Base-by-base conservation (phyloP, 306 rosid species). In the Cicer judaicum region DNA sequence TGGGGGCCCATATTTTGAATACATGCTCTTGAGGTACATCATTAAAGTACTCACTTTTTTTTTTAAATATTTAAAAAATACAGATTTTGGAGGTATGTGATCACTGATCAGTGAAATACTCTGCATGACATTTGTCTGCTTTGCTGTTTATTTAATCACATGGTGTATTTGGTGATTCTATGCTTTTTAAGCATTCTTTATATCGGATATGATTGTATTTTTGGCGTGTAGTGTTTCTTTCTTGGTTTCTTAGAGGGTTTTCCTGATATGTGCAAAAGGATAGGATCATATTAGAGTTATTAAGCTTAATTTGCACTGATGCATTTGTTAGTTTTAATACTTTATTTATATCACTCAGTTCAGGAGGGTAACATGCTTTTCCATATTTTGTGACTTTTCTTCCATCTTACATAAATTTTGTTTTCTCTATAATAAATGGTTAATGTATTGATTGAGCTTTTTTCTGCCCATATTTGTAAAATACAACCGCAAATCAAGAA, bases 161-260 rank as follows among this genome's bases (percentile, higher is more conserved):
- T 66, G 34, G 5, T 64, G 57, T 9, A 42, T 21, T 55, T 40
- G 70, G 29, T 18, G 53, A 62, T 78, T 63, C 29, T 47, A 56
- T 77, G 15, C 18, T 79, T 74, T 44, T 75, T 14, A 18, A 53
- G 63, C 48, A 44, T 18, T 55, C 44, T 49, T 74, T 19, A 36
- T 66, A 49, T 67, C 24, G 29, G 18, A 24, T 60, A 24, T 14
- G 15, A 29, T 38, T 64, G 50, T 72, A 47, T 48, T 61, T 60
- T 49, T 68, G 48, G 53, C 24, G 36, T 56, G 67, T 12, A 59
- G 36, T 19, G 16, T 62, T 66, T 42, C 61, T 77, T 78, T 67
- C 52, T 38, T 74, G 65, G 74, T 47, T 67, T 46, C 15, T 61
- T 59, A 12, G 75, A 12, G 41, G n/a, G 41, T 65, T 73, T 79